These are phyloP conservation scores for Trichoderma gracile DNA, from an alignment of 2,329 filamentous ascomycete genomes.

Conservation along the genomic window DNA sequence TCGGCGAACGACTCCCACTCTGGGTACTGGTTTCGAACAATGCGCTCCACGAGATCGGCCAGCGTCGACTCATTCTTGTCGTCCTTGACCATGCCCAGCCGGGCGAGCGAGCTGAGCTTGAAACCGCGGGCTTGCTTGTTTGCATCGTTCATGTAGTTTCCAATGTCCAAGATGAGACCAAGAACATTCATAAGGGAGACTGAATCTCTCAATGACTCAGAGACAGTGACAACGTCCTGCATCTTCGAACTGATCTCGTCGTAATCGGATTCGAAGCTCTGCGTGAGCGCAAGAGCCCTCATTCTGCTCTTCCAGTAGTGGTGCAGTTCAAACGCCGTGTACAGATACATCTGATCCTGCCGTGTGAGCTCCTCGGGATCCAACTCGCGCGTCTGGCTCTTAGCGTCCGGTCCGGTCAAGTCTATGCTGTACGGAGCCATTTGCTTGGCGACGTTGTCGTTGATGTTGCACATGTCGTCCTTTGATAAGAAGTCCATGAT, in stretches of 20 bases:
- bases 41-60: conserved; percentile 92
- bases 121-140: conserved; percentile 98
- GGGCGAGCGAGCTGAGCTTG: conserved; percentile 91
- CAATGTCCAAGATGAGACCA: conserved; percentile 93
- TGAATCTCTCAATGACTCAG: conserved; percentile 86
- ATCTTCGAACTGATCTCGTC: conserved; percentile 87
- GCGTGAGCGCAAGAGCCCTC: conserved; percentile 82
- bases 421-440: conserved; percentile 96
- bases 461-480: conserved; percentile 88
- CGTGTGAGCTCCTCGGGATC: conserved; percentile 86
- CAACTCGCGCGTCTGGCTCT: conserved; percentile 74
- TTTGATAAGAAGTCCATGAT: conserved; percentile 97
- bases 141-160: conserved; percentile 99
- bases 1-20: conserved; percentile 89
- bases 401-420: conserved; percentile 86
- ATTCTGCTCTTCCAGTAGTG: conserved; percentile 99
- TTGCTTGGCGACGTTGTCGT: conserved; percentile 84
- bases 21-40: conserved; percentile 93
- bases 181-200: conserved; percentile 95
- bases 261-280: conserved; percentile 83
- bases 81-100: conserved; percentile 97
- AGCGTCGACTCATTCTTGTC: conserved; percentile 98
- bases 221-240: conserved; percentile 80
- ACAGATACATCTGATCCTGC: conserved; percentile 93
- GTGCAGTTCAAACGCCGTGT: conserved; percentile 89